Conservation (phyloP, 1,284 basidiomycete genomes). For the Flammula alnicola region DNA sequence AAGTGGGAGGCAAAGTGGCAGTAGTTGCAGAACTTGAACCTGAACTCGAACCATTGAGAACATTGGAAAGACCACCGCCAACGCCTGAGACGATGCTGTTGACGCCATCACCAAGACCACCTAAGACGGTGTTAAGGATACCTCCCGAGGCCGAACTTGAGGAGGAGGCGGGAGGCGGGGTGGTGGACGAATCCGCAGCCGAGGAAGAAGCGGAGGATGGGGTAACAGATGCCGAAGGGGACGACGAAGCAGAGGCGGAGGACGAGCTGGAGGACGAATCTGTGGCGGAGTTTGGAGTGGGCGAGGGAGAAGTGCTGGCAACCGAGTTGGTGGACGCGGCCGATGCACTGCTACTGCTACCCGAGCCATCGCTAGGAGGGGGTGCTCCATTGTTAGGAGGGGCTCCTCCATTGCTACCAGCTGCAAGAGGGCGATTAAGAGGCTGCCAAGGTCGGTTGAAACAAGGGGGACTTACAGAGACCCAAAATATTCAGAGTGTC, state of each 20-base stretch:
- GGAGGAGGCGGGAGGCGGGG: not conserved
- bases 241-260: not conserved
- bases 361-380: too few relatives aligned
- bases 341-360: too few relatives aligned
- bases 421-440: not conserved
- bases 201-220: not conserved
- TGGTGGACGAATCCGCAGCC: not conserved
- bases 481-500: not conserved
- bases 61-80: slow-evolving; percentile 2
- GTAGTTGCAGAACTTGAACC: too few relatives aligned
- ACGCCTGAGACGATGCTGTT: too few relatives aligned
- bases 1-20: slow-evolving; percentile 1
- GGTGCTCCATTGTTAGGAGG: not conserved
- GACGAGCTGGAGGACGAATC: slow-evolving; percentile 2
- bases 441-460: too few relatives aligned
- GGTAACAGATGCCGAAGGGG: not conserved
- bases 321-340: not conserved
- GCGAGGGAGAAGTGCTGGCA: not conserved
- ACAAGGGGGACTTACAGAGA: not conserved
- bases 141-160: not conserved
- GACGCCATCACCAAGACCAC: too few relatives aligned
- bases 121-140: too few relatives aligned
- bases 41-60: too few relatives aligned
- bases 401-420: not conserved
- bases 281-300: not conserved